Percentiles rank a stretch among this genome's conserved stretches.
Conservation (phyloP, 257 asterid species). For the Cordia subcordata region DNA sequence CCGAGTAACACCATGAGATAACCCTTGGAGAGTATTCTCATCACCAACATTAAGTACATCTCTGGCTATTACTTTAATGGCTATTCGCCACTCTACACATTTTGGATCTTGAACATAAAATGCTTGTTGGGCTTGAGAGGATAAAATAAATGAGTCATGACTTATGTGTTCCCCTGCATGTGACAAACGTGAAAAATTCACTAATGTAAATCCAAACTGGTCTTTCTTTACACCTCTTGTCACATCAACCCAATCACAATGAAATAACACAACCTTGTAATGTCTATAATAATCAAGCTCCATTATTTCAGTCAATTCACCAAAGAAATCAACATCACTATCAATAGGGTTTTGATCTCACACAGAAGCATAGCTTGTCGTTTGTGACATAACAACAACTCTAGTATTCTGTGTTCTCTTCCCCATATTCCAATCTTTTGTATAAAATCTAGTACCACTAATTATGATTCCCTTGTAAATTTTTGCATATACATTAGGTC, state of each 20-base stretch:
- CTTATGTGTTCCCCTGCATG: background rate
- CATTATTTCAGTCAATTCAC: background rate
- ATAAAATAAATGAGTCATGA: constrained; percentile 12
- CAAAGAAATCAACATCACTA: constrained; percentile 1
- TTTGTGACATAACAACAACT: background rate
- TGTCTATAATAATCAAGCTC: background rate
- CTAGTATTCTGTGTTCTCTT: constrained; percentile 3
- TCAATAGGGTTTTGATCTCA: background rate
- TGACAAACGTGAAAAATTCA: constrained; percentile 6
- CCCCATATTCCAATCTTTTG: background rate
- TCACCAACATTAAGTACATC: background rate
- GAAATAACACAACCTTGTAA: constrained; percentile 1
- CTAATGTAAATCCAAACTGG: constrained; percentile 8
- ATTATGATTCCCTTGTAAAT: background rate
- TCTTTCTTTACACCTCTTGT: constrained; percentile 5
- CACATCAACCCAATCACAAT: constrained; percentile 11
- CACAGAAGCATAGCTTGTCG: background rate
- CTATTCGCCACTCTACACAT: background rate
- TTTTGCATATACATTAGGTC: background rate
- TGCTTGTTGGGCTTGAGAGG: constrained; percentile 8
- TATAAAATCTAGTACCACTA: constrained; percentile 3
- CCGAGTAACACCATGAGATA: no score
- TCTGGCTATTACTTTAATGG: constrained; percentile 4
- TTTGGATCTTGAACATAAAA: constrained; percentile 2
- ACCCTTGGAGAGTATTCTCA: no score